phyloP scores from a whole-genome alignment of 176 grass and related monocot genomes.

The Paspalum notatum region DNA sequence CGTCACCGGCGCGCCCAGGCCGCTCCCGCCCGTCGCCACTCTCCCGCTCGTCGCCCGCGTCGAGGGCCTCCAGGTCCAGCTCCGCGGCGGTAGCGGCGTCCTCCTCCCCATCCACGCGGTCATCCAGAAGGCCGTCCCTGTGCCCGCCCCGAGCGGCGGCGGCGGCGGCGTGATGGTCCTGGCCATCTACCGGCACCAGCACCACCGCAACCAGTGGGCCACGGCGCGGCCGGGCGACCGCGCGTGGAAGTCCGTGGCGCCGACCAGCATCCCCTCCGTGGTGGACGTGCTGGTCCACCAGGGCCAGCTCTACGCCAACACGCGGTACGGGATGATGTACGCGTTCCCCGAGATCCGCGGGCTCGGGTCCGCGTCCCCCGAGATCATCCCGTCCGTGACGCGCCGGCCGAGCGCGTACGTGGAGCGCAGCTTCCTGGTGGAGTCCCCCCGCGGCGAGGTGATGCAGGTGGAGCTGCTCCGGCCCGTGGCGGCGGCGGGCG shows the following conservation, averaged over 20 bases:
- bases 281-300: slow-evolving; percentile 48
- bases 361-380: slow-evolving; percentile 43
- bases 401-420: slow-evolving; percentile 37
- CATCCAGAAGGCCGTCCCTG: slow-evolving; percentile 46
- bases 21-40: slow-evolving; percentile 29
- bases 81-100: neutral
- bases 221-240: slow-evolving; percentile 41
- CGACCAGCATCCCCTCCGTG: slow-evolving; percentile 44
- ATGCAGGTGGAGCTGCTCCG: slow-evolving; percentile 54
- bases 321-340: slow-evolving; percentile 46
- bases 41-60: slow-evolving; percentile 41
- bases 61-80: slow-evolving; percentile 6
- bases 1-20: slow-evolving; percentile 14
- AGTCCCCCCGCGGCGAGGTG: slow-evolving; percentile 38
- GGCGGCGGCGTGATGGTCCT: slow-evolving; percentile 35
- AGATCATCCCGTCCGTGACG: slow-evolving; percentile 52
- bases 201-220: slow-evolving; percentile 44
- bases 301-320: slow-evolving; percentile 57
- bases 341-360: slow-evolving; percentile 46
- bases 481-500: neutral
- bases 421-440: slow-evolving; percentile 51
- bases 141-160: slow-evolving; percentile 32
- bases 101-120: neutral
- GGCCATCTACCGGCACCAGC: slow-evolving; percentile 29
- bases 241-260: slow-evolving; percentile 51